phyloP scores from a whole-genome alignment of 371 early-diverging fungal species.

The Mucor lusitanicus region DNA sequence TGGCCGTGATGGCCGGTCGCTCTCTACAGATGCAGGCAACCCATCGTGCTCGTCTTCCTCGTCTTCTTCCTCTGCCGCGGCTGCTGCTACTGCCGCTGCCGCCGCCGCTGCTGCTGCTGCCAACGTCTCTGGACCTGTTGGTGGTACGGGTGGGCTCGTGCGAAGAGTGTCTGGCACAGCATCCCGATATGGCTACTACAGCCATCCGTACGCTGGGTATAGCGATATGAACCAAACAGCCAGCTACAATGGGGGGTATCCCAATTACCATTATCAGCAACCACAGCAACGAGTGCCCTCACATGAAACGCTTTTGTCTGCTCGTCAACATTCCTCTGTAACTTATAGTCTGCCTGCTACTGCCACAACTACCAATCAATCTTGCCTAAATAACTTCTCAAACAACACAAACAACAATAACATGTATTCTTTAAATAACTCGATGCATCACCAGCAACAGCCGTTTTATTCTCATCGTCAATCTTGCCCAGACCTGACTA shows the following conservation, averaged over 20 bases:
- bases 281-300: slow-evolving; percentile 11
- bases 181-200: slow-evolving; percentile 16
- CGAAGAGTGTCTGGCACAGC: slow-evolving; percentile 3
- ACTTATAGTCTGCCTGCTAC: not conserved
- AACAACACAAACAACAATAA: slow-evolving; percentile 12
- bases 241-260: slow-evolving; percentile 17
- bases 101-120: not conserved
- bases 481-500: slow-evolving; percentile 25
- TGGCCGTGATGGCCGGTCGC: slow-evolving; percentile 25
- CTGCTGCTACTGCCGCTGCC: not conserved
- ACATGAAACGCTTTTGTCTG: slow-evolving; percentile 10
- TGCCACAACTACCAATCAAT: slow-evolving; percentile 1
- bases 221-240: slow-evolving; percentile 9
- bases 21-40: slow-evolving; percentile 23
- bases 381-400: slow-evolving; percentile 6
- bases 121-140: not conserved
- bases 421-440: slow-evolving; percentile 10
- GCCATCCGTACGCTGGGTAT: not conserved
- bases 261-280: slow-evolving; percentile 18
- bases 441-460: slow-evolving; percentile 9
- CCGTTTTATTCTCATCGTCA: slow-evolving; percentile 23
- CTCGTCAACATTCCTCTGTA: slow-evolving; percentile 1
- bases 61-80: not conserved
- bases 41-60: slow-evolving; percentile 6
- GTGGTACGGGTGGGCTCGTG: not conserved